Evolutionary conservation across 352 stramenopile genomes (phyloP).

Genomic region (Phytophthora kernoviae): DNA sequence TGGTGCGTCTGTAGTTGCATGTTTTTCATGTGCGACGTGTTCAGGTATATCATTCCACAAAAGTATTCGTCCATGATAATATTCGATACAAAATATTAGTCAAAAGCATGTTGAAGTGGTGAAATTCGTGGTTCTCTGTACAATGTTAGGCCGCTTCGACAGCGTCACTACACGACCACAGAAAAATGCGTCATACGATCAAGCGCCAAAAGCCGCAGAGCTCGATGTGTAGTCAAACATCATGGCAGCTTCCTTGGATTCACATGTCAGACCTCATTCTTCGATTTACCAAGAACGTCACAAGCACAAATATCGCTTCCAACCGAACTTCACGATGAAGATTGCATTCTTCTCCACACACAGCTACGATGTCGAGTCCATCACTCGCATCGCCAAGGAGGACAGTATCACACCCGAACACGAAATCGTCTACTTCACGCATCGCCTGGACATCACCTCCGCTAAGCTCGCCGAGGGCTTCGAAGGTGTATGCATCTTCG

Average conservation of each 20-base stretch:
- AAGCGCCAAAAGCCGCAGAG: conserved; percentile 1
- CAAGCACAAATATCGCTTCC: neutral
- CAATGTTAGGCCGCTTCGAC: too few relatives aligned
- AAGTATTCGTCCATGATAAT: too few relatives aligned
- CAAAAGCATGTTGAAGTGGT: too few relatives aligned
- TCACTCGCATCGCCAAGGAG: conserved; percentile 34
- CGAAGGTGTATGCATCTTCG: conserved; percentile 68
- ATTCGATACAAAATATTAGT: too few relatives aligned
- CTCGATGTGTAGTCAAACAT: too few relatives aligned
- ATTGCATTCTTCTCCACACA: conserved; percentile 68
- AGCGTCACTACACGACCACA: too few relatives aligned
- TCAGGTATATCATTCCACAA: too few relatives aligned
- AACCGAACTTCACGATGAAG: conserved; percentile 25
- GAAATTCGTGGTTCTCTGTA: too few relatives aligned
- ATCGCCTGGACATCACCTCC: conserved; percentile 46
- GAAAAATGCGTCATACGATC: conserved; percentile 20
- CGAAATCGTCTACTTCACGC: conserved; percentile 50
- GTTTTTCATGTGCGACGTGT: too few relatives aligned
- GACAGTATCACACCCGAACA: conserved; percentile 36
- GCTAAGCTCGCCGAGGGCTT: conserved; percentile 43
- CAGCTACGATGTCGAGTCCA: conserved; percentile 54
- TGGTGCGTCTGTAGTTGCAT: too few relatives aligned
- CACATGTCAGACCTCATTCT: neutral
- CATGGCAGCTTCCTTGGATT: too few relatives aligned
- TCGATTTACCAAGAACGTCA: neutral